Conservation (phyloP, 805 yeast genomes). For the Blastobotrys robertii region DNA sequence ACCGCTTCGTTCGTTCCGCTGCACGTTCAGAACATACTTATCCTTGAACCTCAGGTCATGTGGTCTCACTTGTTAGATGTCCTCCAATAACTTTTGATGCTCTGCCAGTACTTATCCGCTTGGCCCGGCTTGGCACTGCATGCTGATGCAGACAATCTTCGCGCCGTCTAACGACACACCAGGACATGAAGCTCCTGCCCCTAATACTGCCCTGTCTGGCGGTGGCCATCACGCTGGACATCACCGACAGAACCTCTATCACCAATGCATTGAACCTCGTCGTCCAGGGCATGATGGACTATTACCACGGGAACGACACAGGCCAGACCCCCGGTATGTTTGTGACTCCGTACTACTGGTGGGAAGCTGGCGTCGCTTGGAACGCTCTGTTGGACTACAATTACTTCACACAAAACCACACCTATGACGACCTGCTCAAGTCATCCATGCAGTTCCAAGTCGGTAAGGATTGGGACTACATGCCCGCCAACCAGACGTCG, state of each 20-base stretch:
- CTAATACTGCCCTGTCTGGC: no score
- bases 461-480: constrained; percentile 54
- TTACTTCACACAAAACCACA: constrained; percentile 56
- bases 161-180: no score
- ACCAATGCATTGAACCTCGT: constrained; percentile 47
- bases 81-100: no score
- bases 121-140: no score
- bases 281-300: constrained; percentile 68
- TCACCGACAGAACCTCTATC: constrained; percentile 15
- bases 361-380: constrained; percentile 82
- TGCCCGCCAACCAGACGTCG: constrained; percentile 71
- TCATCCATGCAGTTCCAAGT: constrained; percentile 58
- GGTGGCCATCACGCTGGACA: constrained; percentile 13
- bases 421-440: constrained; percentile 47
- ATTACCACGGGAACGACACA: constrained; percentile 56
- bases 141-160: no score
- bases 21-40: no score
- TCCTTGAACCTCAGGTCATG: no score
- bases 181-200: no score
- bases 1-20: no score
- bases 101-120: no score
- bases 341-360: constrained; percentile 73
- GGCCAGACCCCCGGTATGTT: constrained; percentile 73
- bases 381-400: constrained; percentile 65
- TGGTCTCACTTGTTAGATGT: no score